Percentiles rank a stretch among this genome's conserved stretches.
Evolutionary conservation across 192 early-diverging fungal genomes (phyloP).

Genomic region (Backusella psychrophila): DNA sequence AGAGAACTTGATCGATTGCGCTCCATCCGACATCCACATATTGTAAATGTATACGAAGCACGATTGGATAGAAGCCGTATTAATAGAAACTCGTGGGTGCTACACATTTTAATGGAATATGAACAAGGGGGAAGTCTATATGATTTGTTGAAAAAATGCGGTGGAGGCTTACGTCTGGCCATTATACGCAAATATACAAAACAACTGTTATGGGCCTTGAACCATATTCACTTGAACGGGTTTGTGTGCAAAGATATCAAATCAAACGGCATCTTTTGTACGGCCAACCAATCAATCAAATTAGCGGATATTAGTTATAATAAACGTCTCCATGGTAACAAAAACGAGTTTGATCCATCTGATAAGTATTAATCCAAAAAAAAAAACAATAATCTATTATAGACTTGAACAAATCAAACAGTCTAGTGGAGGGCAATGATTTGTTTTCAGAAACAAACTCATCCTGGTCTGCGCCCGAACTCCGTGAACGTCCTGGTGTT

Average conservation of each 20-base stretch:
- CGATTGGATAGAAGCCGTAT: slow-evolving; percentile 40
- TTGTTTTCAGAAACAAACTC: neutral
- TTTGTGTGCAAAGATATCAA: slow-evolving; percentile 61
- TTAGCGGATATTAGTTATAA: slow-evolving; percentile 65
- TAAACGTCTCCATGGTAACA: slow-evolving; percentile 53
- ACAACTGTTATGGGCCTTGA: slow-evolving; percentile 62
- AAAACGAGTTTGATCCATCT: neutral
- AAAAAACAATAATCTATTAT: neutral
- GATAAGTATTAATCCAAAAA: neutral
- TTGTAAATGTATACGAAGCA: slow-evolving; percentile 57
- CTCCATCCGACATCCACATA: slow-evolving; percentile 56
- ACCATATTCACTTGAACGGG: slow-evolving; percentile 62
- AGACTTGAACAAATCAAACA: slow-evolving; percentile 33
- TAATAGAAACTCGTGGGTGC: slow-evolving; percentile 33
- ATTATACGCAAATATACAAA: slow-evolving; percentile 56
- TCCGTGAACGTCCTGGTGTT: slow-evolving; percentile 55
- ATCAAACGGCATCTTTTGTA: slow-evolving; percentile 43
- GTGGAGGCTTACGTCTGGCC: slow-evolving; percentile 50
- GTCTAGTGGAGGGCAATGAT: slow-evolving; percentile 5
- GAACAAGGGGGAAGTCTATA: slow-evolving; percentile 52
- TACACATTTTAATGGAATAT: slow-evolving; percentile 55
- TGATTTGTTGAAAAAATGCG: slow-evolving; percentile 65
- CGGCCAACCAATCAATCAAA: slow-evolving; percentile 50
- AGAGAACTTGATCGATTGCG: slow-evolving; percentile 57
- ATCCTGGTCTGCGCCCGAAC: slow-evolving; percentile 57